Base-by-base conservation (phyloP, 202 grass and related monocot species). In the Carex arenaria region DNA sequence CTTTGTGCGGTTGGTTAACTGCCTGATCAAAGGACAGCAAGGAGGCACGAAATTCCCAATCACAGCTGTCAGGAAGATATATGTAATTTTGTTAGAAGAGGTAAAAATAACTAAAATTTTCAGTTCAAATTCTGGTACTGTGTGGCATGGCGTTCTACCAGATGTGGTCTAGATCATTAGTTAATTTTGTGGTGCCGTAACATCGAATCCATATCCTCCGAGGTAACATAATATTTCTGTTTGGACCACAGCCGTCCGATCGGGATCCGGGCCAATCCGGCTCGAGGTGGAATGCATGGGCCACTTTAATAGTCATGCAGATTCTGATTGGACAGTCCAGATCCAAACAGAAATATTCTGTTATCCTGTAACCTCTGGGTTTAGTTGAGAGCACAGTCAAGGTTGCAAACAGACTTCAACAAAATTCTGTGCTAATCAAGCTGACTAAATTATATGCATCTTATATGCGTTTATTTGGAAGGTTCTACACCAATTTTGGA, bases 41-140 rank as follows among this genome's bases (percentile, higher is more conserved):
- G 63, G 88, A 84, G 57, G 88, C 91, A 87, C 89, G 91, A 55
- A 79, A 85, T 88, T 88, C 90, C 95, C 95, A 98, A 72, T 95
- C 85, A 69, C 88, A 93, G 86, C 95, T 98, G 87, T 74, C 23
- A 82, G 20, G 2, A 57, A 57, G n/a, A 55, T n/a, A 30, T 43
- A 54, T 4, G 6, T 36, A 59, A 15, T 77, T 55, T 55, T 59
- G 30, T 77, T 59, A 77, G 52, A 62, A 77, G 52, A 56, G 30
- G 73, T 3, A 19, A 23, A 76, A 55, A 55, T 56, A 57, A 53
- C 72, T 57, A 77, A 36, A 7, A 77, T 57, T 34, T 73, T 77
- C 51, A 34, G 42, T 77, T 77, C 26, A 77, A 77, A 57, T 56
- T 77, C 15, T 77, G 15, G 49, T 57, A 26, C 52, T 14, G 7